A percentile compares a stretch with the other conserved stretches of the same genome.
Evolutionary conservation across 306 rosid species (phyloP).

Genomic region (Sicyos edulis): DNA sequence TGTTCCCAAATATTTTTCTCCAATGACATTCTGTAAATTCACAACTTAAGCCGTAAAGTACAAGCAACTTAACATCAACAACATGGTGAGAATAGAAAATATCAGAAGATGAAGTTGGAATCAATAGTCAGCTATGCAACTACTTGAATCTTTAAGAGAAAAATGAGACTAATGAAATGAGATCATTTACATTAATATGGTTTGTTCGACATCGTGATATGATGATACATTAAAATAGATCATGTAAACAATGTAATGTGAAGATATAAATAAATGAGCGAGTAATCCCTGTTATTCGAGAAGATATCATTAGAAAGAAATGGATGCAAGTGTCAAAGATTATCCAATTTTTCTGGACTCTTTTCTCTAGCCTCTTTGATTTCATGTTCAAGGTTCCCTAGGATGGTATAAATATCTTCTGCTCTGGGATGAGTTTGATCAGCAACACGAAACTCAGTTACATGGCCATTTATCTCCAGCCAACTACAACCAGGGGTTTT

Average conservation of each 20-base stretch:
- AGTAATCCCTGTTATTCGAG: too few relatives aligned
- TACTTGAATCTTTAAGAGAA: not conserved
- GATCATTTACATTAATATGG: not conserved
- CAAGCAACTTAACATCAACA: not conserved
- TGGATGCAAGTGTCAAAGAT: not conserved
- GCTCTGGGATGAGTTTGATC: constrained; percentile 60
- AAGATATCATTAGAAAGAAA: too few relatives aligned
- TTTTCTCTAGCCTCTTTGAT: constrained; percentile 31
- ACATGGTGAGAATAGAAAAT: not conserved
- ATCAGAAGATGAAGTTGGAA: not conserved
- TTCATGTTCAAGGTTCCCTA: constrained; percentile 48
- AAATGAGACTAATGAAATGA: not conserved
- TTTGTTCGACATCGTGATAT: not conserved
- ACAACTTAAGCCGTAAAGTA: not conserved
- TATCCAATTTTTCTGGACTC: constrained; percentile 9
- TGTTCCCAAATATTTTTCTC: not conserved
- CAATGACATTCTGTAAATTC: not conserved
- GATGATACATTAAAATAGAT: not conserved
- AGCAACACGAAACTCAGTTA: constrained; percentile 63
- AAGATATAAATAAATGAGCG: not conserved
- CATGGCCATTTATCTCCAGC: constrained; percentile 58
- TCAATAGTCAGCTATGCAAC: not conserved
- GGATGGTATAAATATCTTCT: constrained; percentile 39
- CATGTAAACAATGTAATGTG: not conserved
- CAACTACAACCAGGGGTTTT: constrained; percentile 71